phyloP scores from a whole-genome alignment of 2,329 filamentous ascomycete species.

The Aspergillus pseudotamarii region DNA sequence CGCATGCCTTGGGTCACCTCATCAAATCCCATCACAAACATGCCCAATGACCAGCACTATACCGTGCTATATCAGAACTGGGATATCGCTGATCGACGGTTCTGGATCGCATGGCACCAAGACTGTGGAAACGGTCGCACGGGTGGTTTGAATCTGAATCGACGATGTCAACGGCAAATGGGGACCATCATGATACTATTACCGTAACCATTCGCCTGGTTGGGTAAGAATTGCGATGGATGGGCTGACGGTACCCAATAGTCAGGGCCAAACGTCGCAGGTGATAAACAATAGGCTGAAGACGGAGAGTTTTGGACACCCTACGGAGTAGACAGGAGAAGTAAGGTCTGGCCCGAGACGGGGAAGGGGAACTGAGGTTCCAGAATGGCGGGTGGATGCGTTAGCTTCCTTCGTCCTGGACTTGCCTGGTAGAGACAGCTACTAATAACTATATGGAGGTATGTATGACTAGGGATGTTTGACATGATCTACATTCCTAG shows the following conservation, averaged over 20 bases:
- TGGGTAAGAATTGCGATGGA: neutral
- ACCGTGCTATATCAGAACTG: neutral
- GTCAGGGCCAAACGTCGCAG: neutral
- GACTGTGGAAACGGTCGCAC: neutral
- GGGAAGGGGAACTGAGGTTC: constrained; percentile 4
- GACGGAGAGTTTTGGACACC: neutral
- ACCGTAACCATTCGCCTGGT: neutral
- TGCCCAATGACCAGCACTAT: neutral
- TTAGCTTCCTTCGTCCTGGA: neutral
- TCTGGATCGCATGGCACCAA: neutral
- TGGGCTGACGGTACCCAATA: neutral
- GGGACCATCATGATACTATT: neutral
- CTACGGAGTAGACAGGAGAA: neutral
- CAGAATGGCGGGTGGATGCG: constrained; percentile 2
- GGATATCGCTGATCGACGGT: constrained; percentile 1
- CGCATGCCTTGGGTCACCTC: neutral
- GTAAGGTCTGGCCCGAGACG: constrained; percentile 2
- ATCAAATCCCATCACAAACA: constrained; percentile 1
- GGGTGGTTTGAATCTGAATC: neutral
- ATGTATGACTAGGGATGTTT: neutral
- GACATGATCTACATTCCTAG: neutral
- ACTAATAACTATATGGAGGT: neutral
- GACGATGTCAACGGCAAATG: neutral
- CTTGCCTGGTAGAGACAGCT: neutral
- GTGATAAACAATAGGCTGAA: constrained; percentile 1